Conservation (phyloP, 768 basidiomycete species). For the Mycena galericulata region DNA sequence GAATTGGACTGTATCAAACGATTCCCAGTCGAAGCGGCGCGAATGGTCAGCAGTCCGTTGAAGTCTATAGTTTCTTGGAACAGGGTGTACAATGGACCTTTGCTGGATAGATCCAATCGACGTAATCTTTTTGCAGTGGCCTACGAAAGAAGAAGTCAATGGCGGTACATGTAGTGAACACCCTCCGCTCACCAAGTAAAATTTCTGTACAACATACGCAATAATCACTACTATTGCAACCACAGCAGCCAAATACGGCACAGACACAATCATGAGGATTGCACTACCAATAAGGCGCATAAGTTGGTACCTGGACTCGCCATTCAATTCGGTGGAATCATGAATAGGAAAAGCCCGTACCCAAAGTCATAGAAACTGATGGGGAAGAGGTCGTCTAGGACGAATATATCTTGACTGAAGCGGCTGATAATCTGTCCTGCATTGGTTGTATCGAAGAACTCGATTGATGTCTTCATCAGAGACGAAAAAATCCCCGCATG, state of each 20-base stretch:
- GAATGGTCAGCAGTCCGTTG: slow-evolving; percentile 60
- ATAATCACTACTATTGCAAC: slow-evolving; percentile 55
- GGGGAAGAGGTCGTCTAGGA: background rate
- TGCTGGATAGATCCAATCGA: slow-evolving; percentile 18
- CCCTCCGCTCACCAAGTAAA: slow-evolving; percentile 48
- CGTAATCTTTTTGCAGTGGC: slow-evolving; percentile 64
- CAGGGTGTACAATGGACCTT: slow-evolving; percentile 62
- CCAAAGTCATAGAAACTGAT: slow-evolving; percentile 67
- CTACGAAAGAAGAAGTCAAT: slow-evolving; percentile 58
- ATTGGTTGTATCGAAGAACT: slow-evolving; percentile 61
- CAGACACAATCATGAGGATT: slow-evolving; percentile 64
- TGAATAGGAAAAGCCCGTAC: too few species aligned
- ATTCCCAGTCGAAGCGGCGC: slow-evolving; percentile 76
- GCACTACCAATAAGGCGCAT: slow-evolving; percentile 62
- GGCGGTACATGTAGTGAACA: background rate
- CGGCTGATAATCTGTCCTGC: slow-evolving; percentile 62
- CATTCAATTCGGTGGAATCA: too few species aligned
- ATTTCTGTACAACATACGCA: slow-evolving; percentile 50
- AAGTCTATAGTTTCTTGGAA: slow-evolving; percentile 29
- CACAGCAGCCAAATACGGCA: slow-evolving; percentile 70
- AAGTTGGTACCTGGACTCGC: slow-evolving; percentile 59
- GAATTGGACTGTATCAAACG: slow-evolving; percentile 40
- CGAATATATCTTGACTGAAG: slow-evolving; percentile 49
- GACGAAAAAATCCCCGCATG: slow-evolving; percentile 49
- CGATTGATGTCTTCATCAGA: slow-evolving; percentile 70